These are phyloP conservation scores for Phytophthora pisi DNA, from an alignment of 352 stramenopile genomes.

Conservation along the genomic window DNA sequence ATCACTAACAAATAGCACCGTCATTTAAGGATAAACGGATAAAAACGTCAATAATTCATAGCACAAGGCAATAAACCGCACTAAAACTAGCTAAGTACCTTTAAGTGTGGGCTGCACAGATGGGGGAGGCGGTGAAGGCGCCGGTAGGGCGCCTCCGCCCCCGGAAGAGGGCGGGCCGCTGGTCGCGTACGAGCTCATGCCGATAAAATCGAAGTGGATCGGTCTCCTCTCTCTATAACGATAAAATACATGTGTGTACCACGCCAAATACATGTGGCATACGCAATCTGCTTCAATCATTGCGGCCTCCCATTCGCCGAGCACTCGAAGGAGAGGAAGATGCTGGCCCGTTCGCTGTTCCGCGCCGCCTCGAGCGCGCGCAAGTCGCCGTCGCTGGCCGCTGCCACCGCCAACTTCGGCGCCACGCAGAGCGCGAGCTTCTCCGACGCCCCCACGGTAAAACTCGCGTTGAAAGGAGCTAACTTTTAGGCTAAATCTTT, in stretches of 20 bases:
- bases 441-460: constrained; percentile 61
- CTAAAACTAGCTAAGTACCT: constrained; percentile 36
- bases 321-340: constrained; percentile 26
- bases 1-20: constrained; percentile 61
- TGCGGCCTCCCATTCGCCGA: constrained; percentile 10
- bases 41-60: neutral
- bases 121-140: constrained; percentile 18
- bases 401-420: constrained; percentile 23
- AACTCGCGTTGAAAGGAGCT: neutral
- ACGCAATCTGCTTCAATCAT: constrained; percentile 4
- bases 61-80: neutral
- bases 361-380: constrained; percentile 38
- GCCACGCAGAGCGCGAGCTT: constrained; percentile 43
- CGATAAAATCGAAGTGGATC: neutral
- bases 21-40: neutral
- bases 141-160: neutral
- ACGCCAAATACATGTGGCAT: neutral
- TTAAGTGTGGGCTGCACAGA: constrained; percentile 79
- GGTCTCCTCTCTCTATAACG: neutral
- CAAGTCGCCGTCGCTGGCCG: constrained; percentile 16
- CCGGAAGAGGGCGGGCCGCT: constrained; percentile 32
- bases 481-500: neutral
- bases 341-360: constrained; percentile 71
- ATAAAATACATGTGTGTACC: neutral
- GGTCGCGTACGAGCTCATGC: constrained; percentile 24